A percentile compares a stretch with the other conserved stretches of the same genome.
Evolutionary conservation across 176 grass and related monocot genomes (phyloP).

Genomic region (Pontederia crassipes): DNA sequence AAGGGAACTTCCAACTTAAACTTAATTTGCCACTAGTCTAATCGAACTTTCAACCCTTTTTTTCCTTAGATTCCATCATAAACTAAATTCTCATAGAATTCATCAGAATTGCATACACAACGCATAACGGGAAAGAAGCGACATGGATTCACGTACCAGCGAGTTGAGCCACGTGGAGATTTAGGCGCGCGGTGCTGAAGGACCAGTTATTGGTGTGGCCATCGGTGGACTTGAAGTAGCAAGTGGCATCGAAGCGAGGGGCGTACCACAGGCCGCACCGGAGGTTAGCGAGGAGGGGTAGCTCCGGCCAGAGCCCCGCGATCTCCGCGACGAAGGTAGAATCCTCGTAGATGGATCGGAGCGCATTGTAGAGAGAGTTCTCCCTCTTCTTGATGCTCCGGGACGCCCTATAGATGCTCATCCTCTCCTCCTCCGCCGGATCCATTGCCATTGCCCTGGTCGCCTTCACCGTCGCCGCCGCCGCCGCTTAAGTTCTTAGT

Average conservation of each 20-base stretch:
- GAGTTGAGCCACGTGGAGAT: slow-evolving; percentile 77
- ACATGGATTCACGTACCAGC: slow-evolving; percentile 28
- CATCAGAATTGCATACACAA: neutral
- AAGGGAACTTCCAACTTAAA: no score
- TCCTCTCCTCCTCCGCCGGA: slow-evolving; percentile 6
- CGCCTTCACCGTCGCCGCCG: no score
- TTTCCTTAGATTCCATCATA: neutral
- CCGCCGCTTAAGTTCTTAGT: no score
- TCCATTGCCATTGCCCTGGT: neutral
- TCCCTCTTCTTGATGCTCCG: slow-evolving; percentile 64
- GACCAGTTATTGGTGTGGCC: slow-evolving; percentile 84
- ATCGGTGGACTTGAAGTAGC: slow-evolving; percentile 95
- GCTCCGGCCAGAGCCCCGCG: slow-evolving; percentile 61
- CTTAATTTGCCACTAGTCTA: no score
- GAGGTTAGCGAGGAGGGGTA: slow-evolving; percentile 78
- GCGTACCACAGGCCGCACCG: slow-evolving; percentile 91
- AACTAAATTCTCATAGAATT: neutral
- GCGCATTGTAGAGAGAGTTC: slow-evolving; percentile 73
- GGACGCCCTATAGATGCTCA: slow-evolving; percentile 70
- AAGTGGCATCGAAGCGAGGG: slow-evolving; percentile 41
- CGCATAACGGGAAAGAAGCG: neutral
- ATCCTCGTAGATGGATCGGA: slow-evolving; percentile 70
- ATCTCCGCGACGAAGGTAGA: slow-evolving; percentile 89
- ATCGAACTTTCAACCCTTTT: neutral
- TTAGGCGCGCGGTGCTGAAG: slow-evolving; percentile 72